A percentile compares a stretch with the other conserved stretches of the same genome.
Conservation (phyloP, 352 stramenopile species). For the Phytophthora foliorum region DNA sequence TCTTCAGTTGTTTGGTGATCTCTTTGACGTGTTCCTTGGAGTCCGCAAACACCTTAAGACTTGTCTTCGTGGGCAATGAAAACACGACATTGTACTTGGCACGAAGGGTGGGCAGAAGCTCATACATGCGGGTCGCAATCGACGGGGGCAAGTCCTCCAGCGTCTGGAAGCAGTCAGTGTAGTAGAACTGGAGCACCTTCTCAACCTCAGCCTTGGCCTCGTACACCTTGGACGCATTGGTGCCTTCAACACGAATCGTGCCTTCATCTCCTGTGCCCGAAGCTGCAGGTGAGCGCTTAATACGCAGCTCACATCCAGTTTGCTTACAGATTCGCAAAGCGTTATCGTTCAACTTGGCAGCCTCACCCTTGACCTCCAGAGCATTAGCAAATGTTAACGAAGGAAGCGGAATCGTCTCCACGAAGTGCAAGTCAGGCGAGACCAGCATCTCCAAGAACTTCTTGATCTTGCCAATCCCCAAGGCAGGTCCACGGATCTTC, state of each 20-base stretch:
- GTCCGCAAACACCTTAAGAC: constrained; percentile 75
- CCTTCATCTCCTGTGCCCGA: constrained; percentile 40
- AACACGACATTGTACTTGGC: constrained; percentile 70
- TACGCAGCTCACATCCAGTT: constrained; percentile 78
- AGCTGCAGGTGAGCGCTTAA: constrained; percentile 49
- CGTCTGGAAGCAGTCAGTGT: constrained; percentile 61
- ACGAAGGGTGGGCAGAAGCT: constrained; percentile 63
- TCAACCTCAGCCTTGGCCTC: constrained; percentile 77
- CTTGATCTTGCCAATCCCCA: constrained; percentile 79
- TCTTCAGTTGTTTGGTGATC: constrained; percentile 55
- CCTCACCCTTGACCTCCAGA: constrained; percentile 55
- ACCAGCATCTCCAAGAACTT: constrained; percentile 83
- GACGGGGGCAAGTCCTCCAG: constrained; percentile 57
- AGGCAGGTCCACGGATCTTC: constrained; percentile 74
- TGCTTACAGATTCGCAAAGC: constrained; percentile 78
- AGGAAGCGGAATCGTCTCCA: constrained; percentile 71
- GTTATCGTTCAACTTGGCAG: constrained; percentile 74
- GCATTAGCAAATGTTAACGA: constrained; percentile 59
- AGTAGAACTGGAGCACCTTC: constrained; percentile 86
- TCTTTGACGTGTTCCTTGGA: constrained; percentile 58
- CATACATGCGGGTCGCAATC: constrained; percentile 69
- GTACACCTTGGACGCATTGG: constrained; percentile 70
- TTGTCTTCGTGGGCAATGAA: constrained; percentile 62
- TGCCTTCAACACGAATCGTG: constrained; percentile 74
- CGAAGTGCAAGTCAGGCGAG: constrained; percentile 61